Evolutionary conservation across 2,329 filamentous ascomycete species (phyloP).

Genomic region (Colletotrichum theobromicola): DNA sequence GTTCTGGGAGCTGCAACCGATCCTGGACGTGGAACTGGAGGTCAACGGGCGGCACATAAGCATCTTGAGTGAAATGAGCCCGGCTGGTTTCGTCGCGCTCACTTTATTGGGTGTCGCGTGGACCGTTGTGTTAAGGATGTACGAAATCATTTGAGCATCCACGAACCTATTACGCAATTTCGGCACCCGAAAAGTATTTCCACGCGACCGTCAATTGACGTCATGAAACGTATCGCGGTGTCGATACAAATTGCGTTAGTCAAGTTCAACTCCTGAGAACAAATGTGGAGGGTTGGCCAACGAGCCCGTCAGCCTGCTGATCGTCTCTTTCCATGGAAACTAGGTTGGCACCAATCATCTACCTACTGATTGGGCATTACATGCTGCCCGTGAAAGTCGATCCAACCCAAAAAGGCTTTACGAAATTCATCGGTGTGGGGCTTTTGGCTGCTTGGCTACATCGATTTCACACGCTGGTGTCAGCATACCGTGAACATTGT

Average conservation of each 20-base stretch:
- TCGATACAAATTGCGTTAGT: not conserved
- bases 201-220: not conserved
- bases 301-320: not conserved
- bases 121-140: not conserved
- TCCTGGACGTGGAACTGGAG: not conserved
- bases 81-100: not conserved
- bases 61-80: not conserved
- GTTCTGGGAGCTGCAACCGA: not conserved
- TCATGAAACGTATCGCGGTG: not conserved
- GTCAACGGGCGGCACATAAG: not conserved
- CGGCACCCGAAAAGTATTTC: not conserved
- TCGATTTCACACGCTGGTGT: not conserved
- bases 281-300: not conserved
- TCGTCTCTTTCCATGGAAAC: not conserved
- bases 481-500: not conserved
- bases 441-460: not conserved
- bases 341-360: not conserved
- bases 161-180: not conserved
- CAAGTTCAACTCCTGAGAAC: not conserved
- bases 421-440: not conserved
- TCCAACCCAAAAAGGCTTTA: not conserved
- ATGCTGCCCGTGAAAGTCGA: not conserved
- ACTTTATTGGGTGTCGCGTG: rapidly evolving
- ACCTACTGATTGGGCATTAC: not conserved
- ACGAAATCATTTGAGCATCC: not conserved